These are phyloP conservation scores for Pichia paraexigua DNA, from an alignment of 805 yeast genomes.

Conservation along the genomic window DNA sequence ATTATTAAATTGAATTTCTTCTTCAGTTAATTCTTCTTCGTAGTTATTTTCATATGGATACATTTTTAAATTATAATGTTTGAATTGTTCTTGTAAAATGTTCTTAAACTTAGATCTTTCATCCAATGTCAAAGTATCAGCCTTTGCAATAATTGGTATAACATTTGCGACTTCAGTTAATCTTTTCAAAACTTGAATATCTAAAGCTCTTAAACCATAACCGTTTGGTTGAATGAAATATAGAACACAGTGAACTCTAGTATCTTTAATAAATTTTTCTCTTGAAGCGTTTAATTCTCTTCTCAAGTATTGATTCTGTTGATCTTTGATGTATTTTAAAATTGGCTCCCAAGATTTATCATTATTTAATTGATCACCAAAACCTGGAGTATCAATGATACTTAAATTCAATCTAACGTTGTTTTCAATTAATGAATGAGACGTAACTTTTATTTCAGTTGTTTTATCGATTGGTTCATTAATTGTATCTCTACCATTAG, in stretches of 20 bases:
- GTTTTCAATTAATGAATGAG: slow-evolving; percentile 73
- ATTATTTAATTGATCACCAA: slow-evolving; percentile 93
- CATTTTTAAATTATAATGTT: slow-evolving; percentile 60
- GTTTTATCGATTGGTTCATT: slow-evolving; percentile 77
- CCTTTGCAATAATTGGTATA: slow-evolving; percentile 90
- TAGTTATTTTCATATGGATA: slow-evolving; percentile 64
- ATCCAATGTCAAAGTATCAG: slow-evolving; percentile 79
- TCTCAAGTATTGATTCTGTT: slow-evolving; percentile 83
- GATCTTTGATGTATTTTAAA: slow-evolving; percentile 89
- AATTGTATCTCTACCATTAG: slow-evolving; percentile 62
- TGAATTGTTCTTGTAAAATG: slow-evolving; percentile 68
- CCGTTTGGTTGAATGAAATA: slow-evolving; percentile 88
- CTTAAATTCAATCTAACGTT: slow-evolving; percentile 80
- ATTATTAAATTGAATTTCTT: slow-evolving; percentile 63
- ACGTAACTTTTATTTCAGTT: slow-evolving; percentile 67
- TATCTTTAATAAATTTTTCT: slow-evolving; percentile 71
- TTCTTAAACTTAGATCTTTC: slow-evolving; percentile 79
- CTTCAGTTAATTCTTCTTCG: slow-evolving; percentile 44
- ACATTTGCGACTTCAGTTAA: slow-evolving; percentile 87
- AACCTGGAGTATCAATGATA: slow-evolving; percentile 95
- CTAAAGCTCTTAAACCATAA: slow-evolving; percentile 76
- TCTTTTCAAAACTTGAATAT: slow-evolving; percentile 73
- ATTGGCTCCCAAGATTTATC: slow-evolving; percentile 97
- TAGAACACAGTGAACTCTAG: slow-evolving; percentile 88
- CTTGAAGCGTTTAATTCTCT: slow-evolving; percentile 93